Percentiles rank a stretch among this genome's conserved stretches.
These are phyloP conservation scores for Deinandra increscens DNA, from an alignment of 129 eudicot species.

Conservation along the genomic window DNA sequence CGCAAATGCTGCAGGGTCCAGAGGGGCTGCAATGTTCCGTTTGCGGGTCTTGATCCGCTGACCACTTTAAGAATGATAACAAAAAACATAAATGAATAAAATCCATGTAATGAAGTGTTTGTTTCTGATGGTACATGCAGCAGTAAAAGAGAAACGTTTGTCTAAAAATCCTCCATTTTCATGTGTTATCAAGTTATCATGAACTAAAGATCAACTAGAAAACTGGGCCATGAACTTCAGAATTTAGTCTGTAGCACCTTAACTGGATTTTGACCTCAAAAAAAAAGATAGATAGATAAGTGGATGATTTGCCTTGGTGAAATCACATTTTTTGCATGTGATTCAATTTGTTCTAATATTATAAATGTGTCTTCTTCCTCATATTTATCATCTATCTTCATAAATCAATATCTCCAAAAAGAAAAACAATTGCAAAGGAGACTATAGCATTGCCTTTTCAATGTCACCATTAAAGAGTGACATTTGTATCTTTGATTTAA, in stretches of 20 bases:
- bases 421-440: not conserved
- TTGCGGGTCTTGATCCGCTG: constrained; percentile 99
- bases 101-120: not conserved
- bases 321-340: not conserved
- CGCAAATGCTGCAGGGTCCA: constrained; percentile 99
- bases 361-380: not conserved
- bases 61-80: constrained; percentile 54
- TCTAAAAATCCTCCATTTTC: not conserved
- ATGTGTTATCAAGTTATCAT: not conserved
- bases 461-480: not conserved
- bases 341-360: not conserved
- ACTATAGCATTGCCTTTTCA: not conserved
- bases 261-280: not conserved
- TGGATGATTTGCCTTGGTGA: not conserved
- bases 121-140: not conserved
- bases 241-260: not conserved
- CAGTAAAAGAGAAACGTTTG: not conserved
- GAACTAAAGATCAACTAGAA: not conserved
- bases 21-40: constrained; percentile 99
- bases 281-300: not conserved
- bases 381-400: not conserved
- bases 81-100: not conserved
- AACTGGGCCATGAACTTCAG: not conserved
- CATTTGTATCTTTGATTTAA: not conserved
- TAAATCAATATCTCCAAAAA: not conserved